Percentiles rank a stretch among this genome's conserved stretches.
phyloP scores from a whole-genome alignment of 2,329 filamentous ascomycete species.

The Hymenotorrendiella dingleyae region DNA sequence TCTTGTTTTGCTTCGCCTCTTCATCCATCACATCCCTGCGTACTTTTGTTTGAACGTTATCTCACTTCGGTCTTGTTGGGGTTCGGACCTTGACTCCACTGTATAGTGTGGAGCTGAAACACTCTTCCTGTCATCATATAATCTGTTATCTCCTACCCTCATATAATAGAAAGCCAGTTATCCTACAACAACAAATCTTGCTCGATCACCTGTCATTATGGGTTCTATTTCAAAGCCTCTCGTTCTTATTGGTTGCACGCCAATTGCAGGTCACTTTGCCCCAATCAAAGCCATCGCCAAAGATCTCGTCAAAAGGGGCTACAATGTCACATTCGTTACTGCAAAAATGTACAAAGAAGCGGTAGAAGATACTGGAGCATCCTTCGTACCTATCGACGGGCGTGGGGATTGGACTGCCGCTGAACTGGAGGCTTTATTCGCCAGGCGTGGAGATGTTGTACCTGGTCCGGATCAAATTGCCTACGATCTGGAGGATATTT shows the following conservation, averaged over 20 bases:
- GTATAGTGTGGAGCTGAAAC: no score
- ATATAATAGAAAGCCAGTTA: background rate
- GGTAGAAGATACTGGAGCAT: constrained; percentile 35
- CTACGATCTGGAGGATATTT: constrained; percentile 19
- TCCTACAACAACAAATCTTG: no score
- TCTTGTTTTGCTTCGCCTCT: no score
- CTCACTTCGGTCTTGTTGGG: no score
- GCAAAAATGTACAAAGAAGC: constrained; percentile 32
- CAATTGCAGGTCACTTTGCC: background rate
- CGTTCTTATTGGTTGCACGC: background rate
- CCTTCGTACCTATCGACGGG: constrained; percentile 30
- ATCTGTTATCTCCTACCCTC: background rate
- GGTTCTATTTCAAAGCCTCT: background rate
- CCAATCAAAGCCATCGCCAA: constrained; percentile 14
- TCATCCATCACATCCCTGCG: no score
- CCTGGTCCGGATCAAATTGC: constrained; percentile 27
- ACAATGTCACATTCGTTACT: constrained; percentile 38
- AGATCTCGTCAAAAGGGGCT: constrained; percentile 32
- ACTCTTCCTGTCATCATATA: no score
- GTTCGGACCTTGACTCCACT: no score
- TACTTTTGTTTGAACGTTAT: no score
- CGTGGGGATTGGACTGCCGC: constrained; percentile 23
- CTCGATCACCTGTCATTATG: no score
- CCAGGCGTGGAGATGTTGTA: constrained; percentile 15
- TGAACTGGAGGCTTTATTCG: constrained; percentile 21